These are phyloP conservation scores for Candida silvatica DNA, from an alignment of 805 yeast genomes.

Conservation along the genomic window DNA sequence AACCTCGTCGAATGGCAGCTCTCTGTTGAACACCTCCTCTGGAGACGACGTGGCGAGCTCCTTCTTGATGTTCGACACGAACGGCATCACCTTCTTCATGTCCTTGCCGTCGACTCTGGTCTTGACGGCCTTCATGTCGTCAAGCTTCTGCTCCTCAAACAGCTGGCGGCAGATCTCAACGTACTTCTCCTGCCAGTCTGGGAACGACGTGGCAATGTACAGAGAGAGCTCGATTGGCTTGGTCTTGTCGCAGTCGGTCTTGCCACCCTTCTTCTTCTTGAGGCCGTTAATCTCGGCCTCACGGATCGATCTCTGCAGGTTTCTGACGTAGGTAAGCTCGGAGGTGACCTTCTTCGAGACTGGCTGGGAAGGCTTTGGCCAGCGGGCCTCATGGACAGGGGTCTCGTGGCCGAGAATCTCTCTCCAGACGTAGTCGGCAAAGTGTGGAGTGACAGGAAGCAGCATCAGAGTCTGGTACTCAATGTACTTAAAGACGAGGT, in stretches of 20 bases:
- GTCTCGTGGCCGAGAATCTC: slow-evolving; percentile 63
- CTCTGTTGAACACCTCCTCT: slow-evolving; percentile 79
- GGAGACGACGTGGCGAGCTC: slow-evolving; percentile 66
- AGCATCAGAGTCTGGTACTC: slow-evolving; percentile 79
- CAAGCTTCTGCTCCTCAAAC: slow-evolving; percentile 53
- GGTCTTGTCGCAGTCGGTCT: slow-evolving; percentile 63
- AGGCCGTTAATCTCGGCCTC: slow-evolving; percentile 88
- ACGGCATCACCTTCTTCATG: slow-evolving; percentile 98
- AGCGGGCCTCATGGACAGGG: slow-evolving; percentile 61
- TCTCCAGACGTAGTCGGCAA: slow-evolving; percentile 81
- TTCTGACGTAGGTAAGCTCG: slow-evolving; percentile 73
- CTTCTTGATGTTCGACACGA: slow-evolving; percentile 77
- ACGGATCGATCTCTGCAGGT: slow-evolving; percentile 74
- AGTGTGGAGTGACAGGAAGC: slow-evolving; percentile 94
- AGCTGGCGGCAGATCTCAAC: slow-evolving; percentile 66
- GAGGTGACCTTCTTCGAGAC: slow-evolving; percentile 54
- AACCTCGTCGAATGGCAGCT: slow-evolving; percentile 73
- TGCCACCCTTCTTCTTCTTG: slow-evolving; percentile 72
- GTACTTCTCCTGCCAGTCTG: slow-evolving; percentile 57
- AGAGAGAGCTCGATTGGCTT: slow-evolving; percentile 68
- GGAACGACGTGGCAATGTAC: slow-evolving; percentile 70
- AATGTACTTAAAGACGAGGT: slow-evolving; percentile 71
- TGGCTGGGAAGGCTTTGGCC: slow-evolving; percentile 73
- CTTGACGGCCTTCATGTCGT: slow-evolving; percentile 57
- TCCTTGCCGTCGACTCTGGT: slow-evolving; percentile 68